A percentile compares a stretch with the other conserved stretches of the same genome.
Evolutionary conservation across 179 eudicot species (phyloP).

Genomic region (Drosera spatulata): DNA sequence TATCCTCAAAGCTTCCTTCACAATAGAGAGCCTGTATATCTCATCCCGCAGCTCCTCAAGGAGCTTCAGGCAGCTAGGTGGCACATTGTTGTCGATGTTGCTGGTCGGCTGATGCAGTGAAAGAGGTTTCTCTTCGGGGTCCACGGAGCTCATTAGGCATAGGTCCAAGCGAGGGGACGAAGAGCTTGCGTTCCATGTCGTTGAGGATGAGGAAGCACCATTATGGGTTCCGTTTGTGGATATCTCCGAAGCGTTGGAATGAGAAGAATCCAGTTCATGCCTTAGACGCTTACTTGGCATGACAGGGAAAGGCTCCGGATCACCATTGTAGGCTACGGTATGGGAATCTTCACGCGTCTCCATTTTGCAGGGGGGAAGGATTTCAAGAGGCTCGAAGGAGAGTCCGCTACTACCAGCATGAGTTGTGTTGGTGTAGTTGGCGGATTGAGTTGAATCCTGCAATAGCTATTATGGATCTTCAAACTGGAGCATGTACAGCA

Average conservation of each 20-base stretch:
- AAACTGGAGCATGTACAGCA: not conserved
- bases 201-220: constrained; percentile 19
- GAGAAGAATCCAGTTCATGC: constrained; percentile 51
- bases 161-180: constrained; percentile 51
- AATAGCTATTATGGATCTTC: not conserved
- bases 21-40: constrained; percentile 81
- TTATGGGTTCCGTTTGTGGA: constrained; percentile 46
- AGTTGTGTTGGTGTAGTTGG: constrained; percentile 28
- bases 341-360: constrained; percentile 57
- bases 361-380: constrained; percentile 59
- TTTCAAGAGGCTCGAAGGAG: constrained; percentile 26
- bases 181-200: constrained; percentile 24
- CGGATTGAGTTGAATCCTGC: constrained; percentile 33
- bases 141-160: constrained; percentile 44
- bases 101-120: constrained; percentile 20
- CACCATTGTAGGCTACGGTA: constrained; percentile 15
- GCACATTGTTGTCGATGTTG: constrained; percentile 77
- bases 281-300: constrained; percentile 46
- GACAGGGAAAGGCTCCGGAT: constrained; percentile 52
- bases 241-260: constrained; percentile 73
- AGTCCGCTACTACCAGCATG: constrained; percentile 31
- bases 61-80: constrained; percentile 84
- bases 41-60: constrained; percentile 74
- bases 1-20: constrained; percentile 84
- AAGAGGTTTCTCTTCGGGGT: constrained; percentile 32